These are phyloP conservation scores for Cryptococcus deneoformans DNA, from an alignment of 1,284 basidiomycete species.

Conservation along the genomic window DNA sequence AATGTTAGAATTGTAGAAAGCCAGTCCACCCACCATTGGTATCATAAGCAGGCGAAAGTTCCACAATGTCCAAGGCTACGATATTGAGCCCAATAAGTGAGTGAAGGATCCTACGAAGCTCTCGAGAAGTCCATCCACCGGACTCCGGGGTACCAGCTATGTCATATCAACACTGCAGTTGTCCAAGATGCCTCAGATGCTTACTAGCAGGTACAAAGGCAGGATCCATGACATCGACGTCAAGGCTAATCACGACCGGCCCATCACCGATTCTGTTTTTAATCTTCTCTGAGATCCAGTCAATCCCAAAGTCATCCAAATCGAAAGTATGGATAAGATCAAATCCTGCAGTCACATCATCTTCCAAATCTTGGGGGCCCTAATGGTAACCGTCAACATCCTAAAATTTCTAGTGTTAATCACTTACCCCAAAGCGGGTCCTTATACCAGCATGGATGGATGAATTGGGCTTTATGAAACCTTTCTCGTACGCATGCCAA, in stretches of 20 bases:
- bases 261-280: constrained; percentile 39
- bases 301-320: constrained; percentile 50
- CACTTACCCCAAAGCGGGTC: constrained; percentile 36
- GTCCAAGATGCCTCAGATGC: constrained; percentile 4
- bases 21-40: constrained; percentile 30
- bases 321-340: constrained; percentile 48
- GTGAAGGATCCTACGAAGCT: constrained; percentile 48
- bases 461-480: constrained; percentile 53
- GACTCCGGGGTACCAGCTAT: constrained; percentile 23
- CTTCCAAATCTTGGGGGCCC: constrained; percentile 16
- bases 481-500: constrained; percentile 50
- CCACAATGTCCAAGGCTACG: constrained; percentile 44
- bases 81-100: constrained; percentile 48
- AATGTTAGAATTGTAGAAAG: background rate
- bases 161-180: too few relatives aligned
- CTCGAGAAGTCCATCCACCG: constrained; percentile 51
- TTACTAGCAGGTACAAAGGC: constrained; percentile 41
- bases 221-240: constrained; percentile 48
- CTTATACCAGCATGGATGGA: constrained; percentile 57
- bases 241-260: constrained; percentile 39
- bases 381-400: constrained; percentile 1
- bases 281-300: constrained; percentile 47
- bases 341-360: constrained; percentile 51
- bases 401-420: background rate
- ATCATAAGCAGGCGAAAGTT: constrained; percentile 46